phyloP scores from a whole-genome alignment of 1,284 basidiomycete genomes.

The Xerocomus cyaneibrunnescens region DNA sequence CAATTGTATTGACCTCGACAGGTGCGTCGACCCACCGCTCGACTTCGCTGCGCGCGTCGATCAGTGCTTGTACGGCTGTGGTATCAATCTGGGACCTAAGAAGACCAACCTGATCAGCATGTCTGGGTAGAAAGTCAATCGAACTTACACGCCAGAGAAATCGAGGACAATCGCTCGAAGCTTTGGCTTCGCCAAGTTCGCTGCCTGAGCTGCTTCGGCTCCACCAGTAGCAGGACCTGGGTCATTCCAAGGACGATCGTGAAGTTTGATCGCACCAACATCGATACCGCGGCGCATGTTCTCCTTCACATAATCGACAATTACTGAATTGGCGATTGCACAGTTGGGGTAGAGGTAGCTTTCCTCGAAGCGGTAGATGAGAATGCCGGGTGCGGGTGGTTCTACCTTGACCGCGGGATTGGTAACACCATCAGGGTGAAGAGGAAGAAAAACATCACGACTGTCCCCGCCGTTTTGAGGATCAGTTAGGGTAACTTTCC shows the following conservation, averaged over 20 bases:
- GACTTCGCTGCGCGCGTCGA: slow-evolving; percentile 85
- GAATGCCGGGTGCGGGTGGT: slow-evolving; percentile 81
- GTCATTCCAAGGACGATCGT: slow-evolving; percentile 95
- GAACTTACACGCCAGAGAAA: slow-evolving; percentile 78
- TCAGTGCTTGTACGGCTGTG: slow-evolving; percentile 88
- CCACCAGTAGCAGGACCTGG: slow-evolving; percentile 66
- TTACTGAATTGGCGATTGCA: slow-evolving; percentile 70
- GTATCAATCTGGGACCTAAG: slow-evolving; percentile 75
- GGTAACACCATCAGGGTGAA: slow-evolving; percentile 60
- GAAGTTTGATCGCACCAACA: slow-evolving; percentile 56
- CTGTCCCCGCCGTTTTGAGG: slow-evolving; percentile 34
- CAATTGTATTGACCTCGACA: slow-evolving; percentile 59
- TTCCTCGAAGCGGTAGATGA: slow-evolving; percentile 95
- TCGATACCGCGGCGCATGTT: slow-evolving; percentile 78
- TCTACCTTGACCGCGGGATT: slow-evolving; percentile 74
- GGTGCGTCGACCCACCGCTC: slow-evolving; percentile 84
- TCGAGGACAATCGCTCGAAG: slow-evolving; percentile 90
- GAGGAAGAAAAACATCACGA: slow-evolving; percentile 88
- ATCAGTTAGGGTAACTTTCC: slow-evolving; percentile 56
- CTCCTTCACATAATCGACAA: slow-evolving; percentile 82
- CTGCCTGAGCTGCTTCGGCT: slow-evolving; percentile 46
- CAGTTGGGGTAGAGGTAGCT: slow-evolving; percentile 94
- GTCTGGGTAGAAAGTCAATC: neutral
- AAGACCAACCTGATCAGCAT: slow-evolving; percentile 1
- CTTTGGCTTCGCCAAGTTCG: slow-evolving; percentile 62